These are phyloP conservation scores for Elsinoe fawcettii DNA, from an alignment of 2,329 filamentous ascomycete species.

Conservation along the genomic window DNA sequence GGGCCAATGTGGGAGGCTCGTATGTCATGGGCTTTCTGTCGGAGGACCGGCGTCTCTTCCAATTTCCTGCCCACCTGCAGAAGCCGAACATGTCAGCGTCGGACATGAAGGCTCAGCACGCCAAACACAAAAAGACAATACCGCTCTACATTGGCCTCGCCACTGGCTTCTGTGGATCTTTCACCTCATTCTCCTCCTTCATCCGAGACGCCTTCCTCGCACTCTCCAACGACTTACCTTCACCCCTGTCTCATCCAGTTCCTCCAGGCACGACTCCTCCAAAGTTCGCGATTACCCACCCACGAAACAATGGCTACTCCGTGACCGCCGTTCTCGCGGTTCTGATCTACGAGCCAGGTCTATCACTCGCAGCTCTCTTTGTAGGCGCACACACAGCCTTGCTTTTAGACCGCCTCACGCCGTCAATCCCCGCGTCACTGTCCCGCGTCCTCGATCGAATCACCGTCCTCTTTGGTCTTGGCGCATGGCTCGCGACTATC, in stretches of 20 bases:
- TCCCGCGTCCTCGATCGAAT: constrained; percentile 58
- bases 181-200: constrained; percentile 84
- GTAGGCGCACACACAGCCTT: constrained; percentile 69
- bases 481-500: constrained; percentile 70
- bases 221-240: constrained; percentile 63
- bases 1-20: constrained; percentile 81
- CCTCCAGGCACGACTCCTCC: constrained; percentile 19
- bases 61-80: constrained; percentile 53
- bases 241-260: constrained; percentile 39
- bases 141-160: constrained; percentile 81
- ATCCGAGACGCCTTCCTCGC: constrained; percentile 73
- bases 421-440: constrained; percentile 51
- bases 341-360: constrained; percentile 60
- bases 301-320: constrained; percentile 66
- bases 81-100: constrained; percentile 31
- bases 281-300: constrained; percentile 29
- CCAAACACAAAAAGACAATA: constrained; percentile 69
- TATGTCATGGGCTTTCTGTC: constrained; percentile 77
- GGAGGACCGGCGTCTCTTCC: constrained; percentile 71
- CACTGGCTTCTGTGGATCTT: constrained; percentile 81
- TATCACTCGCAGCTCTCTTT: constrained; percentile 63
- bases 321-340: constrained; percentile 75
- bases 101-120: constrained; percentile 27
- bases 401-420: constrained; percentile 50
- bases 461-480: constrained; percentile 58